Evolutionary conservation across 2,329 filamentous ascomycete species (phyloP), one percentile per base, ranked within the genome.

Genomic region (Pseudocercospora pini-densiflorae): DNA sequence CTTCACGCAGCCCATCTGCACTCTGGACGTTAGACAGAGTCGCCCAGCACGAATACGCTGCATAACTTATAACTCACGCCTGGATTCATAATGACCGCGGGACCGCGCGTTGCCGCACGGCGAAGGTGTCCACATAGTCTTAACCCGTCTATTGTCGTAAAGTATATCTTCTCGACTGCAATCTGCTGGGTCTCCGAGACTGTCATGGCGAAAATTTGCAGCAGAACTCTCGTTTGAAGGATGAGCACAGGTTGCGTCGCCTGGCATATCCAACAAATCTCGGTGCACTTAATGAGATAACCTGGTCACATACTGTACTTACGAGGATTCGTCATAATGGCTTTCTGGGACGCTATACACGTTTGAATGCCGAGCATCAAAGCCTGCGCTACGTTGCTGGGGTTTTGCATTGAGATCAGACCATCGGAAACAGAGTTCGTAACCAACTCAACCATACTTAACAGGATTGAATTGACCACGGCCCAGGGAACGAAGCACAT

Each of bases 1-100:
- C 63, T 79, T 79, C 54, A 70, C 64, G 40, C 59, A 69, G 60
- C 77, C 77, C 65, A 77, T 77, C 75, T 78, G 62, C 12, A 33
- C 14, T 10, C 16, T 45, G n/a, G 3, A 27, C 8, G 54, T 60
- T 33, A 64, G 62, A 36, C 47, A 14, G n/a, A 45, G 2, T 27
- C 24, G 24, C 24, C 24, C 24, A 27, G 24, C 24, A 27, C 40
- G 3, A 45, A 45, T 45, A 19, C 12, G 12, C n/a, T 45, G 12
- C 12, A 7, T 19, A 8, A 19, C 40, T 45, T 7, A 8, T 14
- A 45, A 45, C 40, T 45, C 3, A 45, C n/a, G n/a, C 40, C 40
- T 45, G 40, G 40, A 19, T 45, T 62, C 24, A 58, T 29, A n/a
- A 58, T 36, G 29, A 58, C 36, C 23, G 27, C 54, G 21, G 54